phyloP scores from a whole-genome alignment of 2,329 filamentous ascomycete species.

The Kalmusia sp. region DNA sequence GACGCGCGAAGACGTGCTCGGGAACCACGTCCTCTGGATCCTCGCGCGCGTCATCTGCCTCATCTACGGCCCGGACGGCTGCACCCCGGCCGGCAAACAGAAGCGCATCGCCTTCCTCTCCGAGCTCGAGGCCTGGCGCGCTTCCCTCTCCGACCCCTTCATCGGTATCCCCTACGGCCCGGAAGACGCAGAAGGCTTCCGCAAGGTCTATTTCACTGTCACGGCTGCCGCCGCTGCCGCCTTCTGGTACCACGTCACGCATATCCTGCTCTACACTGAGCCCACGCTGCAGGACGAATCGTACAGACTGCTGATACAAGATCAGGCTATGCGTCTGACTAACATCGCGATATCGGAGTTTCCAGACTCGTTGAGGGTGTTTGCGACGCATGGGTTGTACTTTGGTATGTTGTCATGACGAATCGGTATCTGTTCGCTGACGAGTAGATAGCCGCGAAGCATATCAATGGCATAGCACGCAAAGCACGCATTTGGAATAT shows the following conservation, averaged over 20 bases:
- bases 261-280: slow-evolving; percentile 42
- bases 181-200: slow-evolving; percentile 38
- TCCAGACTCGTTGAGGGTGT: slow-evolving; percentile 38
- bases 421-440: not conserved
- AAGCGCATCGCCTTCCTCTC: slow-evolving; percentile 31
- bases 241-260: slow-evolving; percentile 42
- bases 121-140: slow-evolving; percentile 38
- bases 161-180: slow-evolving; percentile 41
- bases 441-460: slow-evolving; percentile 37
- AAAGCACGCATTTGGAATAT: slow-evolving; percentile 44
- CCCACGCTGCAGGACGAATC: slow-evolving; percentile 33
- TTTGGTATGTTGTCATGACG: slow-evolving; percentile 37
- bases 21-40: slow-evolving; percentile 43
- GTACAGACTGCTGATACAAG: slow-evolving; percentile 36
- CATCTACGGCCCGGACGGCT: slow-evolving; percentile 29
- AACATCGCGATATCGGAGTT: slow-evolving; percentile 44
- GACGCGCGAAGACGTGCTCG: slow-evolving; percentile 40
- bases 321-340: slow-evolving; percentile 36
- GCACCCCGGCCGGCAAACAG: slow-evolving; percentile 17
- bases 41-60: slow-evolving; percentile 38
- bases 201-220: slow-evolving; percentile 41
- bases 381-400: slow-evolving; percentile 40
- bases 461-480: slow-evolving; percentile 38
- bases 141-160: slow-evolving; percentile 35
- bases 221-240: slow-evolving; percentile 37